Conservation (phyloP, 2,329 filamentous ascomycete species). For the Penicillium crustosum region DNA sequence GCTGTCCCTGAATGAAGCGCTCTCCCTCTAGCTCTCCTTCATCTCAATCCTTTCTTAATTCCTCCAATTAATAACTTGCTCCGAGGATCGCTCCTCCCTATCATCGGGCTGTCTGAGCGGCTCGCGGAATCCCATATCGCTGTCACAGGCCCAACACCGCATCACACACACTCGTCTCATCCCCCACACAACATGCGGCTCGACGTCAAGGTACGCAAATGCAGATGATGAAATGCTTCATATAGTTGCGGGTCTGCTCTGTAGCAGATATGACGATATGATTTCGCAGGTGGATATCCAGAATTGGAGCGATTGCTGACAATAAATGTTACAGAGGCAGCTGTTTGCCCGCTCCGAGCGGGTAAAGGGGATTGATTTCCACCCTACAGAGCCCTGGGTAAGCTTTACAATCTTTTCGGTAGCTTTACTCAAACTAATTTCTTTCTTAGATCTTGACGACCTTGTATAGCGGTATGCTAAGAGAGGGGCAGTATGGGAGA, state of each 20-base stretch:
- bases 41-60: conserved; percentile 19
- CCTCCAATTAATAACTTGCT: conserved; percentile 12
- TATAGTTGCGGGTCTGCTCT: neutral
- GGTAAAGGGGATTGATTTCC: conserved; percentile 97
- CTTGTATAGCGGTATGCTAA: conserved; percentile 78
- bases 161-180: conserved; percentile 35
- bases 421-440: conserved; percentile 23
- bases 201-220: conserved; percentile 57
- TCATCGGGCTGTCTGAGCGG: conserved; percentile 36
- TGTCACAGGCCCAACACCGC: conserved; percentile 35
- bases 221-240: conserved; percentile 2
- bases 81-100: conserved; percentile 18
- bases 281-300: neutral
- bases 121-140: conserved; percentile 33
- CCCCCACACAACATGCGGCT: conserved; percentile 54
- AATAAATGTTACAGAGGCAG: conserved; percentile 60
- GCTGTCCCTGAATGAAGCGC: conserved; percentile 25
- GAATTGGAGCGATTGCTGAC: conserved; percentile 37
- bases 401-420: conserved; percentile 25
- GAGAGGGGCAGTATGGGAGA: conserved; percentile 7
- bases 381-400: conserved; percentile 95
- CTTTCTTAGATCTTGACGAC: conserved; percentile 74
- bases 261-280: neutral
- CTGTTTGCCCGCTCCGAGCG: conserved; percentile 88
- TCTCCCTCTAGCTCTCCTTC: conserved; percentile 21